phyloP scores from a whole-genome alignment of 169 alveolate species.

The Plasmodium vivax region DNA sequence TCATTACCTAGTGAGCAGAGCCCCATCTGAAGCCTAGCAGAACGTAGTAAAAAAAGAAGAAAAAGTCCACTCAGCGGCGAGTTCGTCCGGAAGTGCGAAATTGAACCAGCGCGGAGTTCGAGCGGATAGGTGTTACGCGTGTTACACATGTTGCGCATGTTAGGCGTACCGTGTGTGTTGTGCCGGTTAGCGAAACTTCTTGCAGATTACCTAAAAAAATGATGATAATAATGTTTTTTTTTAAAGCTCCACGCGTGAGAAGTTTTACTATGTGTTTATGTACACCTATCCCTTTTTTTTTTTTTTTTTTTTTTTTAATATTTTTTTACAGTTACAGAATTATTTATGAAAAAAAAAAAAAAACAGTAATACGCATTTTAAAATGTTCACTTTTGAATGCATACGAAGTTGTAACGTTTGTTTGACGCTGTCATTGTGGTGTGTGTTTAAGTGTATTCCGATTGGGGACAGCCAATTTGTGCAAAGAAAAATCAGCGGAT shows the following conservation, averaged over 20 bases:
- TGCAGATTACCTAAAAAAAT: background rate
- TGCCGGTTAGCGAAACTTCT: background rate
- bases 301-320: conserved; percentile 12
- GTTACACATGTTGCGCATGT: background rate
- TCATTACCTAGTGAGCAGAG: background rate
- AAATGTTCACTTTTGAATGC: conserved; percentile 1
- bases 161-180: background rate
- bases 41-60: background rate
- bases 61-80: background rate
- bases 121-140: background rate
- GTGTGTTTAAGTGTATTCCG: background rate
- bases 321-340: conserved; percentile 33
- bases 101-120: background rate
- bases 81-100: background rate
- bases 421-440: background rate
- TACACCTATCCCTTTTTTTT: conserved; percentile 8
- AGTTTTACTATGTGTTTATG: background rate
- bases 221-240: background rate
- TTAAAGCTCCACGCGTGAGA: background rate
- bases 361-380: background rate
- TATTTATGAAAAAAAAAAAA: conserved; percentile 38
- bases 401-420: background rate
- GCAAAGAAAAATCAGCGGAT: background rate
- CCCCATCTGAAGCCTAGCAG: background rate
- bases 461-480: background rate